Evolutionary conservation across 805 yeast genomes (phyloP).

Genomic region (Torulaspora franciscae): DNA sequence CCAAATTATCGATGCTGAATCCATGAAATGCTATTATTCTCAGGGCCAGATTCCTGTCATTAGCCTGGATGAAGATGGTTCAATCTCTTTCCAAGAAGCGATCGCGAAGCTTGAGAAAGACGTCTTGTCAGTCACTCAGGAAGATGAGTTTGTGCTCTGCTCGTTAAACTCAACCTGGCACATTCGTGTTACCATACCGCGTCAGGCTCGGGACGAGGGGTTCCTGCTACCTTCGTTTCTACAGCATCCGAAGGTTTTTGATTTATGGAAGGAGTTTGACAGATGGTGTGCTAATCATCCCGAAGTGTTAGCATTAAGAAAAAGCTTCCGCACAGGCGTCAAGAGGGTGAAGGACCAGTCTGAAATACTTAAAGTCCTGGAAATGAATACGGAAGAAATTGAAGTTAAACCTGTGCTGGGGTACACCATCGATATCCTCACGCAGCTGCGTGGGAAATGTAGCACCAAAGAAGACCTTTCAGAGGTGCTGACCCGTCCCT

Average conservation of each 20-base stretch:
- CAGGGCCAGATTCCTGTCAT: conserved; percentile 49
- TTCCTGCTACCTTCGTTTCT: conserved; percentile 68
- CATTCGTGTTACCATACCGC: conserved; percentile 67
- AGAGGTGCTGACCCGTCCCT: conserved; percentile 62
- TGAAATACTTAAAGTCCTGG: conserved; percentile 17
- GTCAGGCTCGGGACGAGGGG: conserved; percentile 76
- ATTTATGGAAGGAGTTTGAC: conserved; percentile 64
- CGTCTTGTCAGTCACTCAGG: conserved; percentile 41
- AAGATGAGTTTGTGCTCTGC: conserved; percentile 58
- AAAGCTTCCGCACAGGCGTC: conserved; percentile 5
- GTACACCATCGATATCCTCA: conserved; percentile 27
- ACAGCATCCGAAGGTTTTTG: conserved; percentile 72
- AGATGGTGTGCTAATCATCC: conserved; percentile 68
- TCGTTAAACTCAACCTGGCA: conserved; percentile 62
- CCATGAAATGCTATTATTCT: conserved; percentile 41
- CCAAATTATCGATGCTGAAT: conserved; percentile 52
- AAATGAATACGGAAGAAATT: conserved; percentile 1
- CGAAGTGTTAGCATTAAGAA: conserved; percentile 17
- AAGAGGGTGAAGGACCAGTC: conserved; percentile 8
- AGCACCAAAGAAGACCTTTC: conserved; percentile 47
- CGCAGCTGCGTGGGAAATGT: conserved; percentile 31
- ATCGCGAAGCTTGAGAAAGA: conserved; percentile 48
- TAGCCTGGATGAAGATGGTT: conserved; percentile 50
- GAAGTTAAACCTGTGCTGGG: conserved; percentile 8
- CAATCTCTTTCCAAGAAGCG: conserved; percentile 58